Base-by-base conservation (phyloP, 768 basidiomycete genomes). In the Leucosporidium creatinivorum region DNA sequence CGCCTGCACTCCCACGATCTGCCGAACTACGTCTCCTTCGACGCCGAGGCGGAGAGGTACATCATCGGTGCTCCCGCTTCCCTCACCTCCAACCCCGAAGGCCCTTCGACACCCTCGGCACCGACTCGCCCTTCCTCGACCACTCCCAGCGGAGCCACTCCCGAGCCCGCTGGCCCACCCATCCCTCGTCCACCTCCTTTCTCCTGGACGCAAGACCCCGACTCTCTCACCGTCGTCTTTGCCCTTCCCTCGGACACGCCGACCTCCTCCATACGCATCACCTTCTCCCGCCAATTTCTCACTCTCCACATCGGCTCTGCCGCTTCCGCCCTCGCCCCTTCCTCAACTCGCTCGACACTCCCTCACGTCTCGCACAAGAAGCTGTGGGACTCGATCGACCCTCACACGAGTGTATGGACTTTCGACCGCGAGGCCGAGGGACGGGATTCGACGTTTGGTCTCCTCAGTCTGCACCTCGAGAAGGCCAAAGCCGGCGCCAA, bases 141-240 rank as follows among this genome's bases (percentile, higher is more conserved):
- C 17, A 9, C 58, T 15, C 8, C 28, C 33, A 0, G 3, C 19
- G 23, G 26, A 9, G 15, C 58, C 12, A n/a, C 39, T 44, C 21
- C 58, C 44, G 44, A 18, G n/a, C 36, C 57, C n/a, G 30, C 54
- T 39, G 26, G 19, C 3, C 39, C 25, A 1, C 13, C 33, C 55
- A 30, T 23, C 25, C 59, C 86, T 0, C 69, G 82, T 70, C 89
- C 88, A 4, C 84, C 85, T 31, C 88, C 92, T 0, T 97, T 93
- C 78, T 90, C 91, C 2, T 99, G 94, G 94, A 89, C 86, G 0
- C 94, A 99, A 75, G 86, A 87, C 6, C 77, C 84, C 1, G 91
- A 93, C 76, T 85, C 89, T 1, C 81, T 98, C 59, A 92, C 89
- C 0, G 78, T 98, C 52, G 87, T 86, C 0, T 86, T 98, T 75